These are phyloP conservation scores for Metarhizium guizhouense DNA, from an alignment of 2,329 filamentous ascomycete genomes.

Conservation along the genomic window DNA sequence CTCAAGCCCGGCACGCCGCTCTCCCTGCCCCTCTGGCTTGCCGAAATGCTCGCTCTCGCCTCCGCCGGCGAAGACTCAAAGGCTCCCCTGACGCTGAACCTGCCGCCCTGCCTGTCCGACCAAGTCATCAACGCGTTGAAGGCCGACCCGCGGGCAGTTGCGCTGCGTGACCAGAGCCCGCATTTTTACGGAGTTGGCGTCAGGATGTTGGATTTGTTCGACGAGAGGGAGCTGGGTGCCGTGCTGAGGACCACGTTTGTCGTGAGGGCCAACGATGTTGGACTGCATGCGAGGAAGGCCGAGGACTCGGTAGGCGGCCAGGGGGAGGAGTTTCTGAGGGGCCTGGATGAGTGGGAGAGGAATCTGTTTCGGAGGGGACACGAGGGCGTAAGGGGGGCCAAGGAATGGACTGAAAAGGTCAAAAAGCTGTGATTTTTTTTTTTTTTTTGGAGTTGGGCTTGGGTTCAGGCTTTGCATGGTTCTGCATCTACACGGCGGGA, in stretches of 20 bases:
- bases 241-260: constrained; percentile 74
- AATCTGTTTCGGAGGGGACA: constrained; percentile 65
- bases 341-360: constrained; percentile 85
- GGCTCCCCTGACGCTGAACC: constrained; percentile 69
- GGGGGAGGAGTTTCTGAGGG: constrained; percentile 73
- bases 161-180: constrained; percentile 71
- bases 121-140: constrained; percentile 84
- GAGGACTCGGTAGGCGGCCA: constrained; percentile 50
- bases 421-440: constrained; percentile 21
- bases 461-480: not conserved
- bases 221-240: constrained; percentile 68
- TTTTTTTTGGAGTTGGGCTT: not conserved
- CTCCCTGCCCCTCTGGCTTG: constrained; percentile 85
- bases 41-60: constrained; percentile 80
- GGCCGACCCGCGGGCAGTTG: constrained; percentile 78
- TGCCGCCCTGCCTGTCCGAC: constrained; percentile 67
- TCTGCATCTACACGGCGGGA: not conserved
- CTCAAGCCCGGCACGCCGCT: constrained; percentile 76
- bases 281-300: constrained; percentile 81
- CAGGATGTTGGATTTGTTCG: constrained; percentile 81
- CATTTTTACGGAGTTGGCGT: constrained; percentile 85
- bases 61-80: constrained; percentile 35
- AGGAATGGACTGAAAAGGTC: constrained; percentile 59
- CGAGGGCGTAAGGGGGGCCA: constrained; percentile 61
- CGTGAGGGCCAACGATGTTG: constrained; percentile 69